phyloP scores from a whole-genome alignment of 2,329 filamentous ascomycete genomes.

The Aureobasidium lini region DNA sequence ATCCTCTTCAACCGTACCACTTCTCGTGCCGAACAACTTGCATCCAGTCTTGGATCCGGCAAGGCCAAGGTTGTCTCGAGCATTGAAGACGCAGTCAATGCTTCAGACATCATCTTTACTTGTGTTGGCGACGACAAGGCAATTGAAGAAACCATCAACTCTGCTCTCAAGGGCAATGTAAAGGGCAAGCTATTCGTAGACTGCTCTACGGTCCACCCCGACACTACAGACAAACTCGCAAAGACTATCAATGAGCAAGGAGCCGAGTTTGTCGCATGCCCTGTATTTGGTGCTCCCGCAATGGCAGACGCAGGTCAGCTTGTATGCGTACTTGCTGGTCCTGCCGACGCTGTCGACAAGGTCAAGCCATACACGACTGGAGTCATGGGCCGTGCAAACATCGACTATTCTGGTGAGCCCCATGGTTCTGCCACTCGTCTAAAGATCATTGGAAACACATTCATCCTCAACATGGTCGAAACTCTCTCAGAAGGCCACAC shows the following conservation, averaged over 20 bases:
- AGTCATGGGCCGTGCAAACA: conserved; percentile 60
- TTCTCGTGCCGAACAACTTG: conserved; percentile 57
- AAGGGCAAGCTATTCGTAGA: conserved; percentile 75
- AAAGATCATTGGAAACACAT: conserved; percentile 81
- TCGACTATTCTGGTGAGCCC: conserved; percentile 63
- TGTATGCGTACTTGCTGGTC: conserved; percentile 65
- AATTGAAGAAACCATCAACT: conserved; percentile 54
- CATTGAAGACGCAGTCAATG: conserved; percentile 57
- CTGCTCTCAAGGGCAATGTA: conserved; percentile 46
- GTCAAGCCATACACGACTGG: conserved; percentile 64
- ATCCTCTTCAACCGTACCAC: conserved; percentile 74
- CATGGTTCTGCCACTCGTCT: conserved; percentile 62
- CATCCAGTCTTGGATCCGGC: conserved; percentile 50
- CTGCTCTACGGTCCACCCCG: conserved; percentile 80
- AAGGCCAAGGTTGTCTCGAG: conserved; percentile 58
- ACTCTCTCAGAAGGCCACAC: conserved; percentile 71
- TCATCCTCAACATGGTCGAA: conserved; percentile 76
- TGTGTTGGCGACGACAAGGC: conserved; percentile 74
- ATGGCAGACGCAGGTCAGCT: conserved; percentile 65
- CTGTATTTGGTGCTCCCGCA: conserved; percentile 64
- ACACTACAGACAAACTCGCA: conserved; percentile 63
- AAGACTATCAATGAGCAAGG: conserved; percentile 51
- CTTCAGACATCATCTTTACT: conserved; percentile 72
- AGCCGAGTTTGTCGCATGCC: conserved; percentile 67
- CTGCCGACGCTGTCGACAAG: conserved; percentile 51